A percentile compares a stretch with the other conserved stretches of the same genome.
Evolutionary conservation across 2,329 filamentous ascomycete species (phyloP).

Genomic region (Arthroderma uncinatum): DNA sequence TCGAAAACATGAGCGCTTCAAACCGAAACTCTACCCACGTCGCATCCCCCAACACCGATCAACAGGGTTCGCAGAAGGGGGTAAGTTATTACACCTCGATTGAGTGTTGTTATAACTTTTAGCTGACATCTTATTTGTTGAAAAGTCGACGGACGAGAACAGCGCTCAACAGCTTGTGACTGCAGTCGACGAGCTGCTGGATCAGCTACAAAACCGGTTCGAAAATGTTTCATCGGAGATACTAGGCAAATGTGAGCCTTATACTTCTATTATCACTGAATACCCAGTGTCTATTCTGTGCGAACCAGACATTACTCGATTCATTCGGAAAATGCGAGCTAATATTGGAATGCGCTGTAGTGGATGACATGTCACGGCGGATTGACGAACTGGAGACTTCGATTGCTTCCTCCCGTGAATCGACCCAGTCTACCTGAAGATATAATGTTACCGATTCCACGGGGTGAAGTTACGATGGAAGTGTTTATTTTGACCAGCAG

Average conservation of each 20-base stretch:
- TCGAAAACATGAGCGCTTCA: slow-evolving; percentile 1
- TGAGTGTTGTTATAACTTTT: not conserved
- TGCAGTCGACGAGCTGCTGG: slow-evolving; percentile 77
- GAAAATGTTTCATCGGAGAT: slow-evolving; percentile 74
- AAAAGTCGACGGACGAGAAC: slow-evolving; percentile 11
- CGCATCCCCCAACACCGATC: not conserved
- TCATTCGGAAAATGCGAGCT: not conserved
- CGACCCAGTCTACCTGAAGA: slow-evolving; percentile 24
- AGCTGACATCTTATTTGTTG: not conserved
- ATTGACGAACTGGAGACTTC: slow-evolving; percentile 73
- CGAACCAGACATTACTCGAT: not conserved
- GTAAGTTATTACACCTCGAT: not conserved
- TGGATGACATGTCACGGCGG: slow-evolving; percentile 87
- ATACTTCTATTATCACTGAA: not conserved
- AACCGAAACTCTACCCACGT: not conserved
- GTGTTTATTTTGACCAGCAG: no score
- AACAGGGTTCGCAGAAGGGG: slow-evolving; percentile 1
- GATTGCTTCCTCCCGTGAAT: slow-evolving; percentile 46
- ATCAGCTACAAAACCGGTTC: slow-evolving; percentile 76
- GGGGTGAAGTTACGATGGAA: not conserved
- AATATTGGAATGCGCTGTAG: slow-evolving; percentile 37
- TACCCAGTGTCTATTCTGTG: not conserved
- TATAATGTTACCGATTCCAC: not conserved
- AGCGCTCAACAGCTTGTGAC: slow-evolving; percentile 49
- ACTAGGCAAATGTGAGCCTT: slow-evolving; percentile 66